Conservation (phyloP, 768 basidiomycete genomes). For the Suillus brevipes region DNA sequence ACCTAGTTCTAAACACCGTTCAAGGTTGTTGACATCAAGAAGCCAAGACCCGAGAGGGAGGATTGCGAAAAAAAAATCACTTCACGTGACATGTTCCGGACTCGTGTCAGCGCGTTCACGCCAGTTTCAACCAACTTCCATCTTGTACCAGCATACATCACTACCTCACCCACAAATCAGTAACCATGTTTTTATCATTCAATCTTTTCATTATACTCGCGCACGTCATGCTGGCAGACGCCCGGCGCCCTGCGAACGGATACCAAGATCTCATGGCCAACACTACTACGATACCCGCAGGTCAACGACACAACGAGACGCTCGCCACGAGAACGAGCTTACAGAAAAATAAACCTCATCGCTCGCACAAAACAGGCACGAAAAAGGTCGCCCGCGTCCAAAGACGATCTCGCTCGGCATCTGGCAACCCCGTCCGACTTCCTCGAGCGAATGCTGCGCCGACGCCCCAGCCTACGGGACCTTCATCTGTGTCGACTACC, state of each 20-base stretch:
- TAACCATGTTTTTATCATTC: neutral
- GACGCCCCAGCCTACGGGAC: slow-evolving; percentile 42
- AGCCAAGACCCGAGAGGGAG: neutral
- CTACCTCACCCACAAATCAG: neutral
- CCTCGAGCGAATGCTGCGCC: slow-evolving; percentile 27
- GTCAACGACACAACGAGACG: neutral
- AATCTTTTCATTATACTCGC: neutral
- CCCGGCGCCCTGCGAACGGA: neutral
- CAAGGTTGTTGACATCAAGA: neutral
- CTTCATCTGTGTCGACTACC: slow-evolving; percentile 33
- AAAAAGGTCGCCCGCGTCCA: neutral
- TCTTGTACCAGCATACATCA: neutral
- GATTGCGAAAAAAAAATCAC: slow-evolving; percentile 15
- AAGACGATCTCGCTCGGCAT: neutral
- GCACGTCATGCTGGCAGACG: neutral
- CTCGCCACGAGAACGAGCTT: neutral
- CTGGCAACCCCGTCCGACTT: neutral
- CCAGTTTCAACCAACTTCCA: neutral
- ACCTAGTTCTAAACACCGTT: neutral
- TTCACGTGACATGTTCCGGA: slow-evolving; percentile 19
- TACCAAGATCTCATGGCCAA: neutral
- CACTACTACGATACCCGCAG: neutral
- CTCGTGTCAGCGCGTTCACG: neutral
- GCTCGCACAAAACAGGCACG: neutral
- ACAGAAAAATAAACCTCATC: neutral